phyloP scores from a whole-genome alignment of 2,329 filamentous ascomycete species.

The Zarea fungicola region DNA sequence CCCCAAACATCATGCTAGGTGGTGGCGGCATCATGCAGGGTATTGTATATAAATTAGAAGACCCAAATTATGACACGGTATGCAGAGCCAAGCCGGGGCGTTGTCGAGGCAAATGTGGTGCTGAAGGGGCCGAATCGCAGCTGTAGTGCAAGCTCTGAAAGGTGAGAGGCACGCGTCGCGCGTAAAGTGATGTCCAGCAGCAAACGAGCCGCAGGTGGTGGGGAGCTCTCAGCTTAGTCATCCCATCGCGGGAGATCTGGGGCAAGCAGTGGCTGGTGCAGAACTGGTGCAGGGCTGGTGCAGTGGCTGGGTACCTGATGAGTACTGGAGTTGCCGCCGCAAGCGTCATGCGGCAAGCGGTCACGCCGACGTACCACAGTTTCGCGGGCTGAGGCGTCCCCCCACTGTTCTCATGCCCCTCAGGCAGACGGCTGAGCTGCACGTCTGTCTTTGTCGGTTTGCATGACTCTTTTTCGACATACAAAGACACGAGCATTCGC shows the following conservation, averaged over 20 bases:
- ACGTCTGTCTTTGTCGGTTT: too few relatives aligned
- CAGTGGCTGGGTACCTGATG: neutral
- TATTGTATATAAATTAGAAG: neutral
- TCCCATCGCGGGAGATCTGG: too few relatives aligned
- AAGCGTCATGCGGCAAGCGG: neutral
- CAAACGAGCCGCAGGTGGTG: neutral
- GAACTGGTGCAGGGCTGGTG: neutral
- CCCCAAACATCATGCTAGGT: slow-evolving; percentile 30
- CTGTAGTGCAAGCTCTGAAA: slow-evolving; percentile 24
- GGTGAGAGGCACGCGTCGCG: slow-evolving; percentile 30
- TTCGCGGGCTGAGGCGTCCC: neutral
- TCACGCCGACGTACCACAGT: neutral
- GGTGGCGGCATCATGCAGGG: slow-evolving; percentile 29
- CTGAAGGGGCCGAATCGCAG: neutral
- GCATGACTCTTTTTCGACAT: slow-evolving; percentile 2
- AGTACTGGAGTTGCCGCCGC: neutral
- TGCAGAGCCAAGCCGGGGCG: neutral
- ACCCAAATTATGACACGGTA: neutral
- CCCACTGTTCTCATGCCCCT: slow-evolving; percentile 9
- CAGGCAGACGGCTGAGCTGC: too few relatives aligned
- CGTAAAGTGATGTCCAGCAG: slow-evolving; percentile 28
- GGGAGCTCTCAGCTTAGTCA: slow-evolving; percentile 10
- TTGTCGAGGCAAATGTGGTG: neutral
- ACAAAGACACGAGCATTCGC: slow-evolving; percentile 1
- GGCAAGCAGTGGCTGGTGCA: neutral